Conservation (phyloP, 495 filamentous ascomycete species). For the Oleoguttula mirabilis region DNA sequence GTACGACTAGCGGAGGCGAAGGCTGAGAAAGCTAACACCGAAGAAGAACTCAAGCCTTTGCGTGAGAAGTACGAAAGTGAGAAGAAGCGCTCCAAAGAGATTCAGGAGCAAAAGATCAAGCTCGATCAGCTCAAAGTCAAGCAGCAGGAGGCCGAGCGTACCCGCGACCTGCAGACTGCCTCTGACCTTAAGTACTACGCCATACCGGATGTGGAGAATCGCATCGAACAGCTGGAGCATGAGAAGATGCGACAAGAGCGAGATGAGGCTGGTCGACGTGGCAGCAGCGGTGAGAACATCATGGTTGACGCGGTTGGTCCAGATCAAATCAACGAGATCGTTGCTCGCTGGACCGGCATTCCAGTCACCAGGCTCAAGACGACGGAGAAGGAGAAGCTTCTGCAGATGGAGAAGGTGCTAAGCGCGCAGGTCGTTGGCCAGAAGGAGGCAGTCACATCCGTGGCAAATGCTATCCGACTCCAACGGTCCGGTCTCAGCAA, state of each 20-base stretch:
- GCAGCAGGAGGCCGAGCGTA: constrained; percentile 79
- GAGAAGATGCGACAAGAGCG: constrained; percentile 69
- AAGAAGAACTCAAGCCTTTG: constrained; percentile 81
- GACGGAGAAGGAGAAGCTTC: constrained; percentile 90
- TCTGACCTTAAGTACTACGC: constrained; percentile 95
- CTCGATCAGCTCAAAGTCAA: constrained; percentile 78
- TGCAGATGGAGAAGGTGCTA: constrained; percentile 84
- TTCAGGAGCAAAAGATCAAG: constrained; percentile 94
- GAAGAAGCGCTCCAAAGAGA: constrained; percentile 71
- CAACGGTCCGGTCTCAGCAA: constrained; percentile 88
- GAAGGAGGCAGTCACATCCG: constrained; percentile 83
- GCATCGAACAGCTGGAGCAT: constrained; percentile 66
- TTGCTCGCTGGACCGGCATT: constrained; percentile 91
- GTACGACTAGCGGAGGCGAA: constrained; percentile 67
- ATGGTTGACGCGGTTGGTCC: constrained; percentile 88
- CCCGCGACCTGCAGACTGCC: constrained; percentile 65
- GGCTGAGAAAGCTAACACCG: constrained; percentile 79
- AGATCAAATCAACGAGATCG: constrained; percentile 98
- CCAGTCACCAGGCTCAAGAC: constrained; percentile 88
- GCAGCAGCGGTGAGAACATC: constrained; percentile 49
- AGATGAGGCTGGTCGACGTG: constrained; percentile 48
- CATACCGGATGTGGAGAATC: constrained; percentile 76
- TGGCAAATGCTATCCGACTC: constrained; percentile 89
- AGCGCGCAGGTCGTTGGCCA: constrained; percentile 80
- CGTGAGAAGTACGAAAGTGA: constrained; percentile 93